Base-by-base conservation (phyloP, 2,329 filamentous ascomycete genomes). In the Claviceps africana region DNA sequence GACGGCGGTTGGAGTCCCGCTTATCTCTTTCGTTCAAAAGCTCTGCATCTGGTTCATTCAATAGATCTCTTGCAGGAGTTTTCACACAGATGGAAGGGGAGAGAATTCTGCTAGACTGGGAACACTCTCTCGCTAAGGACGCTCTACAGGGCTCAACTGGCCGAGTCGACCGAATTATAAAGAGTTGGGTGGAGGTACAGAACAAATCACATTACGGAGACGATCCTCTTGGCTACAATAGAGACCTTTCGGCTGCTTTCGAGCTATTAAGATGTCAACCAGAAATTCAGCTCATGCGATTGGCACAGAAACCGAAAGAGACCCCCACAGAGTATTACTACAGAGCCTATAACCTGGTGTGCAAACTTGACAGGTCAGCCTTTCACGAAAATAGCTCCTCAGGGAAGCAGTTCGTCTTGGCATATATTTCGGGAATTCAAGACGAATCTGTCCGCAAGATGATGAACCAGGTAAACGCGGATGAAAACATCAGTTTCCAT, bases 11-110 rank as follows among this genome's bases (percentile, higher is more conserved):
- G 2, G 56, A 66, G 39, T 59, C 56, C 4, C 76, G 72, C 51
- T 67, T 66, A n/a, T 79, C 78, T 2, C 67, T 81, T 7, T 61
- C 65, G 6, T 69, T 70, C 31, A 62, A 61, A 15, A 55, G 62
- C 9, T 49, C 55, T 1, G 51, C 60, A 0, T 59, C 61, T 2
- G 50, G 56, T 2, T 57, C 64, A 6, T 64, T 63, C 48, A 63
- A 68, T 53, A 72, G 76, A 40, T 77, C 78, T 3, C 70, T 83
- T 1, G 64, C 69, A n/a, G 76, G 77, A 0, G 70, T 79, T 2
- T 72, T 68, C 54, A 72, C 67, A 15, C 76, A 82, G 56, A 63
- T 72, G 2, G 79, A 83, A 58, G 79, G 79, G 8, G 79, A 83
- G 58, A 65, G 67, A 21, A 61, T 81, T 22, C 66, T 75, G 1